Base-by-base conservation (phyloP, 1,284 basidiomycete genomes). In the Vanrija humicola region DNA sequence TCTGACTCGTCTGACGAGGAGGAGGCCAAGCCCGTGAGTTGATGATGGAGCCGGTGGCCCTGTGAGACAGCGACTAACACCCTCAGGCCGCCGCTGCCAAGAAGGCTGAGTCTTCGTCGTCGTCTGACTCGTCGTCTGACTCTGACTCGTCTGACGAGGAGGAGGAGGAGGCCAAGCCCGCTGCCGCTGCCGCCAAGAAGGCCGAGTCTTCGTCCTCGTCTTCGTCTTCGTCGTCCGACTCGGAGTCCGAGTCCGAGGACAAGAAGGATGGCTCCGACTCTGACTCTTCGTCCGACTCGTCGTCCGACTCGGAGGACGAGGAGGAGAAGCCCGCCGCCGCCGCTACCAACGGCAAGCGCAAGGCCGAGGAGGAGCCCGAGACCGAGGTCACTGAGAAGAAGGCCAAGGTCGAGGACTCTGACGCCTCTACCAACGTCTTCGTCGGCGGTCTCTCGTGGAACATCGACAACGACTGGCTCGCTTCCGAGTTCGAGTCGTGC, bases 371-470 rank as follows among this genome's bases (percentile, higher is more conserved):
- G 51, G 72, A 78, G 72, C 82, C 82, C 38, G 82, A 86, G 65
- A 72, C 79, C 42, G 72, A 77, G 44, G 77, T 79, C 50, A 64
- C 73, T 58, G 76, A 76, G 62, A 80, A 70, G 64, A 96, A 97
- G 80, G 88, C 93, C 70, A 96, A 97, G 79, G 89, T 89, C 26
- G 85, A 86, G 42, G 66, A 76, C 26, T 75, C 80, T 28, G 82
- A 84, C 61, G 65, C 75, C 15, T 83, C 81, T 46, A 87, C 83
- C 72, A 87, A 86, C 50, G 83, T 98, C 68, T 98, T 94, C 72
- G 91, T 98, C 40, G 95, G 95, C 53, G 85, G 85, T 62, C 83
- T 99, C 49, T 95, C 91, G 34, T 99, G 93, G 93, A 93, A 92
- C 75, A 87, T 98, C 65, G 95, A 98, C 82, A 89, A 93, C 76